phyloP scores from a whole-genome alignment of 768 basidiomycete genomes.

The Cyclocybe aegerita region DNA sequence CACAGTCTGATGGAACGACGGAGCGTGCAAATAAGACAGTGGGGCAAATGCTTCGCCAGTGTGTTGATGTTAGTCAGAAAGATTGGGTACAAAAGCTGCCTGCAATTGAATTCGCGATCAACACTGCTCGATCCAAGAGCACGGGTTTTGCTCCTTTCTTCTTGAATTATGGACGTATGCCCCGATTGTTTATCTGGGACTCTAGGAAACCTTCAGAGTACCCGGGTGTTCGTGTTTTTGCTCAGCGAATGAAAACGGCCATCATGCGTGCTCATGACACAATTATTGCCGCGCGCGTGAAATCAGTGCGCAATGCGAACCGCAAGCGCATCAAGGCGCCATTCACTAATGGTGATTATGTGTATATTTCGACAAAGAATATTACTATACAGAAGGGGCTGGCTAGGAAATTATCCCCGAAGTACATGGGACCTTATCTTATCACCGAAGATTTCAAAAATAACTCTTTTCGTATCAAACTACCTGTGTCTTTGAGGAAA shows the following conservation, averaged over 20 bases:
- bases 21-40: constrained; percentile 12
- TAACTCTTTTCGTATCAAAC: constrained; percentile 16
- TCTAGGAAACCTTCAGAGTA: constrained; percentile 4
- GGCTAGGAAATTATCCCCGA: constrained; percentile 28
- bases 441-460: constrained; percentile 13
- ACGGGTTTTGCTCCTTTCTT: constrained; percentile 19
- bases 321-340: constrained; percentile 13
- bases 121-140: constrained; percentile 20
- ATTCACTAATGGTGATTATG: constrained; percentile 23
- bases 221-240: constrained; percentile 12
- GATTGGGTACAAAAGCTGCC: constrained; percentile 22
- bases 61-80: constrained; percentile 12
- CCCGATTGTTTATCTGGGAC: constrained; percentile 1
- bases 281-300: constrained; percentile 28
- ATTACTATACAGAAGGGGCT: constrained; percentile 24
- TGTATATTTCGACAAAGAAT: constrained; percentile 32
- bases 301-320: constrained; percentile 29
- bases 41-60: not conserved
- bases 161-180: constrained; percentile 2
- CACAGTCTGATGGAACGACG: constrained; percentile 8
- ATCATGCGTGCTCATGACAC: constrained; percentile 29
- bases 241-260: no score
- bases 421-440: constrained; percentile 28
- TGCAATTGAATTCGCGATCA: constrained; percentile 22
- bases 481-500: constrained; percentile 22